Evolutionary conservation across 306 rosid genomes (phyloP), one percentile per base, ranked within the genome.

Genomic region (Glycine latifolia): DNA sequence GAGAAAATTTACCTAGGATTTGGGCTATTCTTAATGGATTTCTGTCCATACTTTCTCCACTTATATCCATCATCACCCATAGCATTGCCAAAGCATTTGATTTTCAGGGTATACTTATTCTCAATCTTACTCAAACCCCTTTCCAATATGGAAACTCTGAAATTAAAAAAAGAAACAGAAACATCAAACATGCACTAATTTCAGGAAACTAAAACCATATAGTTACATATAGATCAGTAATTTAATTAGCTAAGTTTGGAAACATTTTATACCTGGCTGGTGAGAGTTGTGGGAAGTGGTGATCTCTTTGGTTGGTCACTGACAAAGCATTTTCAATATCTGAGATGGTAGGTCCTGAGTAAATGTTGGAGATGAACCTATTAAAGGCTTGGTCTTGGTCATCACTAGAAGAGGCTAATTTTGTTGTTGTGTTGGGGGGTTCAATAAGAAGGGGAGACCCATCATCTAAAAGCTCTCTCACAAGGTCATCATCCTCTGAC

Each of bases 21-120:
- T 66, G 94, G 89, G 83, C 95, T 92, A 79, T 92, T 95, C 86
- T 95, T 95, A 11, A 95, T 95, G 48, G 90, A 89, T 84, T 95
- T 95, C 82, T 94, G 98, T 0, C 98, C 98, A 77, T 94, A 94
- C 71, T 94, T 94, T 80, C 98, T 90, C 97, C 98, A 94, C 80
- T 88, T 94, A 41, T 94, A 94, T 14, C 98, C 97, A 84, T 95
- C 98, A 88, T 95, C 97, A 72, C 92, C 77, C 94, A 90, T 84
- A 13, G 85, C 89, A 82, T 87, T 91, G 33, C 91, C 97, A 85
- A 85, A 88, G 87, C 97, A 88, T 81, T 95, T 95, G 73, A 95
- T 89, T 86, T 89, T 89, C 78, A 93, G 70, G n/a, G 94, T 91
- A 17, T 95, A 95, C 88, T 90, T 95, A 60, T 95, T 88, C 77